phyloP scores from a whole-genome alignment of 2,329 filamentous ascomycete species.

The Cytospora leucostoma region DNA sequence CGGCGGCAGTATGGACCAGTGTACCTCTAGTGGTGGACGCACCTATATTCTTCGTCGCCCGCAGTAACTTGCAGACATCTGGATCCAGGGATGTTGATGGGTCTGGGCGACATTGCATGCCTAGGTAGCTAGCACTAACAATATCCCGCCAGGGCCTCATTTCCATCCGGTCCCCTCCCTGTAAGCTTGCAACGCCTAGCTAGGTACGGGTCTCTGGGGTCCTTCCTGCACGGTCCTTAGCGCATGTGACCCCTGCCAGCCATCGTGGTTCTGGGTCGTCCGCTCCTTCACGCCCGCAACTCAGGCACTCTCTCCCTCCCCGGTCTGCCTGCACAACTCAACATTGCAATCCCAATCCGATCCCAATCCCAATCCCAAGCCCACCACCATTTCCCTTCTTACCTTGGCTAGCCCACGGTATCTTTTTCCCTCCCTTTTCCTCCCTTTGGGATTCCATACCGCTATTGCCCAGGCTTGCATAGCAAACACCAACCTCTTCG shows the following conservation, averaged over 20 bases:
- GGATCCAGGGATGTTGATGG: background rate
- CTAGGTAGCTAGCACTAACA: background rate
- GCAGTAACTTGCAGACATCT: background rate
- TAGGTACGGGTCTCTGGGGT: background rate
- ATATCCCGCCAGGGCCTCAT: background rate
- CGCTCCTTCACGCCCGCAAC: conserved; percentile 21
- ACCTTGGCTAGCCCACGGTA: conserved; percentile 20
- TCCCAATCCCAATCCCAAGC: conserved; percentile 18
- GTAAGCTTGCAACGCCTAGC: conserved; percentile 4
- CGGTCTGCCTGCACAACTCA: conserved; percentile 3
- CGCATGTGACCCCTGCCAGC: background rate
- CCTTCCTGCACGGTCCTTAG: background rate
- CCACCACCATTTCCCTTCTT: conserved; percentile 25
- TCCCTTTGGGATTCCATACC: conserved; percentile 21
- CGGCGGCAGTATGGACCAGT: too few relatives aligned
- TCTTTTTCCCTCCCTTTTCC: conserved; percentile 16
- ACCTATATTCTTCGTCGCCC: background rate
- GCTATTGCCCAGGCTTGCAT: conserved; percentile 22
- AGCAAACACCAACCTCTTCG: conserved; percentile 14
- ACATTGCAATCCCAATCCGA: conserved; percentile 11
- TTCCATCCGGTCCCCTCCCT: conserved; percentile 14
- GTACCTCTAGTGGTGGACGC: too few relatives aligned
- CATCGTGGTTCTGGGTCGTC: conserved; percentile 1
- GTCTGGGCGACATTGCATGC: background rate
- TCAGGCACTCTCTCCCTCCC: conserved; percentile 4